Evolutionary conservation across 2,329 filamentous ascomycete genomes (phyloP), one percentile per base, ranked within the genome.

Genomic region (Neonectria faginata): DNA sequence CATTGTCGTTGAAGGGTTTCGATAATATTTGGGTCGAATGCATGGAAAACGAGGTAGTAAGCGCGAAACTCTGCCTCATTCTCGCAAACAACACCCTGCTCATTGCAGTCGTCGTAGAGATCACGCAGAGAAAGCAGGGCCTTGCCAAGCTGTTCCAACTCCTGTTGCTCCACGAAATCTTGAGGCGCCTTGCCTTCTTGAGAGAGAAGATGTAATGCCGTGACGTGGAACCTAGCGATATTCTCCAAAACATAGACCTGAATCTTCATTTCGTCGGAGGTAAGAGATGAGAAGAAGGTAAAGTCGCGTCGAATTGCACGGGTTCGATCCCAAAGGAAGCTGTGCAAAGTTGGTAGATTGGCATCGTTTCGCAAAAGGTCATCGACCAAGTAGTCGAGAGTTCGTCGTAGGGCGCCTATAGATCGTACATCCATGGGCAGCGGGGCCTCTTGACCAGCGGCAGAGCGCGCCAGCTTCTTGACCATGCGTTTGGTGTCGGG

Each of bases 401-500:
- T 89, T 63, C 83, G 82, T 68, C 84, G 83, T 36, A 92, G 81
- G 5, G 87, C 83, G 11, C 83, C 77, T 8, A 88, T 83, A 2
- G 89, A 89, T 60, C 89, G 84, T 18, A 91, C 88, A 69, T 92
- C 89, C 83, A 88, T 89, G 2, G 89, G 89, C 36, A 91, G 77
- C 12, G 89, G 88, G 6, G 88, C 86, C 71, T 91, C 89, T 71
- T 90, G 88, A 27, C 89, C 89, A 50, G 89, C 89, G 36, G 89
- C 88, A 27, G 89, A 91, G 51, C 89, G 85, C 50, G 89, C 88
- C 65, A 90, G 81, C 66, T 89, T 88, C 75, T 91, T 92, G 60
- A 91, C 85, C 87, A 91, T 91, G 63, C 83, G 82, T 3, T 78
- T 73, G 0, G 83, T 84, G 20, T 81, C 80, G 5, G 87, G 81